These are phyloP conservation scores for Candida piceae DNA, from an alignment of 805 yeast genomes.

Conservation along the genomic window DNA sequence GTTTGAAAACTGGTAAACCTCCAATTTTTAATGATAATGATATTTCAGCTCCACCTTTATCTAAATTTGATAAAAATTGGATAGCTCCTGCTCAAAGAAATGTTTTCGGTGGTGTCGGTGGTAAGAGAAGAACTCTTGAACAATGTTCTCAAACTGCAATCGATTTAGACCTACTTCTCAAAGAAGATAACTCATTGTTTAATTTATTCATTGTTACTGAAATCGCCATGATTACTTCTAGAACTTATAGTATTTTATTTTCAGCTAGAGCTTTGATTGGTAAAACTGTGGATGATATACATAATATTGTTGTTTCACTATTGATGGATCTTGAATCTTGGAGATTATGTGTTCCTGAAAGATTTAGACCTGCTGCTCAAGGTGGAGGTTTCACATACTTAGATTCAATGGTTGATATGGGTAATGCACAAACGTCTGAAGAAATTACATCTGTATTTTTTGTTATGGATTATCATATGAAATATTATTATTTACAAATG, in stretches of 20 bases:
- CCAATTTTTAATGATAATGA: slow-evolving; percentile 40
- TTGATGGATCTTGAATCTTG: slow-evolving; percentile 25
- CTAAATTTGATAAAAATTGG: slow-evolving; percentile 22
- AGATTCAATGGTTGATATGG: background rate
- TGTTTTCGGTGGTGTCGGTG: too few relatives aligned
- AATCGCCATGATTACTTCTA: slow-evolving; percentile 22
- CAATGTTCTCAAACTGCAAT: background rate
- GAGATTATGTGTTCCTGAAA: slow-evolving; percentile 24
- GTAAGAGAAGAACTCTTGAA: background rate
- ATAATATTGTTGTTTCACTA: slow-evolving; percentile 8
- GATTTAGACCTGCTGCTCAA: slow-evolving; percentile 17
- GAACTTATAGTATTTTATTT: slow-evolving; percentile 23
- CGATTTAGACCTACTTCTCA: background rate
- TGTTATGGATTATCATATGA: slow-evolving; percentile 16
- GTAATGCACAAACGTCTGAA: background rate
- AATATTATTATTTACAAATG: slow-evolving; percentile 25
- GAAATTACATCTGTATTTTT: slow-evolving; percentile 7
- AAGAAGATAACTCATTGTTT: slow-evolving; percentile 1
- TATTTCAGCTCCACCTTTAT: slow-evolving; percentile 28
- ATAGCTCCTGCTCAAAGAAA: slow-evolving; percentile 8
- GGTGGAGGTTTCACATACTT: slow-evolving; percentile 4
- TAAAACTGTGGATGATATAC: slow-evolving; percentile 14
- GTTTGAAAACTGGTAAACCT: slow-evolving; percentile 45
- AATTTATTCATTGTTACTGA: slow-evolving; percentile 18
- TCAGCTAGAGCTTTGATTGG: slow-evolving; percentile 24